Conservation (phyloP, 2,329 filamentous ascomycete genomes). For the Ophiostoma ulmi region DNA sequence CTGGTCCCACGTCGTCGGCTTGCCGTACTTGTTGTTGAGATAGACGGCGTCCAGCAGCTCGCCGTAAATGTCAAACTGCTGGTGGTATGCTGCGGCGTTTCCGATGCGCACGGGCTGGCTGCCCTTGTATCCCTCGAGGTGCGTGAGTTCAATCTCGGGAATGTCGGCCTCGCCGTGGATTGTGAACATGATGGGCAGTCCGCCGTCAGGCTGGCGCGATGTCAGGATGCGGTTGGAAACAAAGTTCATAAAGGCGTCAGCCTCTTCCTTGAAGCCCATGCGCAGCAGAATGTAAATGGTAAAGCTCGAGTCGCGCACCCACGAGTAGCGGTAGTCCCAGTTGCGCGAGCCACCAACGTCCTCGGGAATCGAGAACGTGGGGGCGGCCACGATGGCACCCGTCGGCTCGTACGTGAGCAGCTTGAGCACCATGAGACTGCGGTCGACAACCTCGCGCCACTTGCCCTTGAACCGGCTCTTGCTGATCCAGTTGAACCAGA, state of each 20-base stretch:
- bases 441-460: constrained; percentile 65
- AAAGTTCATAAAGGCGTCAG: constrained; percentile 73
- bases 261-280: constrained; percentile 69
- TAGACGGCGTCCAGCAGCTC: constrained; percentile 75
- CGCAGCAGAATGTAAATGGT: constrained; percentile 73
- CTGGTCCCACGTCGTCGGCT: constrained; percentile 69
- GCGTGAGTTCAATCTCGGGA: constrained; percentile 61
- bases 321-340: constrained; percentile 72
- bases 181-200: constrained; percentile 75
- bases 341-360: constrained; percentile 62
- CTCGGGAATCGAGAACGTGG: constrained; percentile 73
- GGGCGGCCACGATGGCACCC: constrained; percentile 69
- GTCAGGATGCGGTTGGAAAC: constrained; percentile 66
- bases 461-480: constrained; percentile 66
- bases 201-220: constrained; percentile 53
- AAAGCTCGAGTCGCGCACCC: constrained; percentile 73
- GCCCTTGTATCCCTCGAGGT: constrained; percentile 67
- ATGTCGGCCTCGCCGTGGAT: constrained; percentile 71
- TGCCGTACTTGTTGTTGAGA: constrained; percentile 73
- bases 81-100: constrained; percentile 70
- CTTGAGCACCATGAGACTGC: constrained; percentile 70
- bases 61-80: constrained; percentile 75
- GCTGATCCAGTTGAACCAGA: constrained; percentile 69
- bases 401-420: constrained; percentile 74
- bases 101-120: constrained; percentile 70